Percentiles rank a stretch among this genome's conserved stretches.
These are phyloP conservation scores for Goffeauzyma gilvescens DNA, from an alignment of 768 basidiomycete species.

Conservation along the genomic window DNA sequence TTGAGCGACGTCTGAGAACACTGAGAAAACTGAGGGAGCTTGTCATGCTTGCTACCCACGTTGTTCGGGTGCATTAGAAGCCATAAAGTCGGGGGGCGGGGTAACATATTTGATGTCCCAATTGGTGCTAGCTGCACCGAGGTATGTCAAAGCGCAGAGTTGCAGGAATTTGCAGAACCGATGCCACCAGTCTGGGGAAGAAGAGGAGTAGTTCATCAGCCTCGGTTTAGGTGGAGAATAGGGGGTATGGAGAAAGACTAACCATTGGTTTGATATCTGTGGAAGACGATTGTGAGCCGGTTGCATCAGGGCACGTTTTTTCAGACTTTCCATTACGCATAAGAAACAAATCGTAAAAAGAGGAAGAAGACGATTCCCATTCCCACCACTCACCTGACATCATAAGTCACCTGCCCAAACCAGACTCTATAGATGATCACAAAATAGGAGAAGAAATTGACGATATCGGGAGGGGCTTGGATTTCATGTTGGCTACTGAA, in stretches of 20 bases:
- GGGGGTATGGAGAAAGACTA: neutral
- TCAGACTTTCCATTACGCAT: neutral
- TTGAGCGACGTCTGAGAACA: too few species aligned
- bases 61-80: neutral
- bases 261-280: conserved; percentile 1
- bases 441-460: neutral
- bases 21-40: too few species aligned
- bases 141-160: neutral
- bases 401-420: neutral
- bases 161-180: conserved; percentile 1
- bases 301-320: too few species aligned
- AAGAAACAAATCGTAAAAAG: neutral
- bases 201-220: neutral
- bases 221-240: neutral
- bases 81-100: neutral
- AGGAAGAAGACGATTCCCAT: too few species aligned
- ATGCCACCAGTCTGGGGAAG: neutral
- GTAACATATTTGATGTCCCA: neutral
- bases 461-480: neutral
- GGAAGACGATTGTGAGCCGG: neutral
- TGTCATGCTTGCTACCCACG: too few species aligned
- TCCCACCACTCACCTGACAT: neutral
- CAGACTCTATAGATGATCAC: neutral
- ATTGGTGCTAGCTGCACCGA: neutral
- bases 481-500: conserved; percentile 1